A percentile compares a stretch with the other conserved stretches of the same genome.
Conservation (phyloP, 805 yeast genomes). For the Sugiyamaella valdiviana region DNA sequence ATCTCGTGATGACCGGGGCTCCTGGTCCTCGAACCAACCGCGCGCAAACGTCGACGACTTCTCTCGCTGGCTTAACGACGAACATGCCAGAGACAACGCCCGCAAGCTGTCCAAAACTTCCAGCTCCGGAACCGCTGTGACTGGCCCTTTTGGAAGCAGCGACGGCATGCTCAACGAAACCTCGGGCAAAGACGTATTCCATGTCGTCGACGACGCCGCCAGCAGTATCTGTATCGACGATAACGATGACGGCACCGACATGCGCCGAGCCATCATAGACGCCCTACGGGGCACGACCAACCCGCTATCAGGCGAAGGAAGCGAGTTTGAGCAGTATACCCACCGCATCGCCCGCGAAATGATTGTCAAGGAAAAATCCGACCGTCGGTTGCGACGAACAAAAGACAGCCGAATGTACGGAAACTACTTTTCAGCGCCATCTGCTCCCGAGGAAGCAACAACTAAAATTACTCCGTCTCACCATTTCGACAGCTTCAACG, state of each 20-base stretch:
- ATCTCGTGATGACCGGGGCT: background rate
- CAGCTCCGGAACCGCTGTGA: background rate
- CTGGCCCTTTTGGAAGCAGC: background rate
- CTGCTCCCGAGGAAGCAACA: slow-evolving; percentile 3
- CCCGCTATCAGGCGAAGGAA: background rate
- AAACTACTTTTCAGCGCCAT: slow-evolving; percentile 18
- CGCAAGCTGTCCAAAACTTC: background rate
- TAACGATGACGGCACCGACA: slow-evolving; percentile 22
- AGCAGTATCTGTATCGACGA: slow-evolving; percentile 29
- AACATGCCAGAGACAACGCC: background rate
- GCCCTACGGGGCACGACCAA: slow-evolving; percentile 14
- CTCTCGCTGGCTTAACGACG: background rate
- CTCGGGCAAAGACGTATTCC: background rate
- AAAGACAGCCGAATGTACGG: slow-evolving; percentile 17
- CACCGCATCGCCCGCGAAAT: slow-evolving; percentile 26
- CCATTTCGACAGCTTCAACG: slow-evolving; percentile 21
- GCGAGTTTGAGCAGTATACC: slow-evolving; percentile 28
- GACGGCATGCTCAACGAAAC: background rate
- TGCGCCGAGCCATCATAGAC: slow-evolving; percentile 21
- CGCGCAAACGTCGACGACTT: slow-evolving; percentile 2
- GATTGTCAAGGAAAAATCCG: slow-evolving; percentile 18
- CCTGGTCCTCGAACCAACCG: background rate
- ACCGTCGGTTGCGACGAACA: slow-evolving; percentile 9
- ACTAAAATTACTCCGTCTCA: slow-evolving; percentile 14
- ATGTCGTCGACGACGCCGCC: slow-evolving; percentile 26